Evolutionary conservation across 805 yeast genomes (phyloP), one percentile per base, ranked within the genome.

Genomic region (Schizosaccharomyces pombe): DNA sequence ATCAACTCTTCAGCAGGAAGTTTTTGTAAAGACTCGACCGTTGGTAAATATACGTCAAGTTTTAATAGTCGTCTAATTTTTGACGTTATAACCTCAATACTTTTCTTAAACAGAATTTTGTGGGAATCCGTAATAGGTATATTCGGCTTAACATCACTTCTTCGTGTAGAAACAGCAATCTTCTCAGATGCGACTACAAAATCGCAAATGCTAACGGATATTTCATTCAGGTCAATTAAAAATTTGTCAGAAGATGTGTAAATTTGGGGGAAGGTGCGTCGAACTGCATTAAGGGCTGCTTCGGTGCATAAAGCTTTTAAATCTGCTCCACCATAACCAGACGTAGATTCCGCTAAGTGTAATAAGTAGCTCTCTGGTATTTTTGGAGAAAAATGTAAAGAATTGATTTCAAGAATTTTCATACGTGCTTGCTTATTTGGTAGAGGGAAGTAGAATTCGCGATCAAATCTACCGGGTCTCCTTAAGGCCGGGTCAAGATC

Each of bases 261-360:
- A 49, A 91, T 91, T 65, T 91, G 97, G 0, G 98, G 98, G 60
- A 81, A 89, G 52, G 80, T 76, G 58, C 97, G 71, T 66, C 89
- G 97, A 43, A 91, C 89, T 62, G 94, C 80, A 61, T 82, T 80
- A 58, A 91, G 70, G 0, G 97, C 97, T 31, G 96, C 87, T 64
- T 91, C 98, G 0, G 97, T 89, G 65, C 97, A 86, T 31, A 91
- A 69, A 0, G 97, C 95, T 55, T 95, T 71, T 58, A 91, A 70
- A 65, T 91, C 98, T 1, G 98, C 97, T 69, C 98, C 98, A 51
- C 98, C 98, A 63, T 84, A 91, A 0, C 98, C 98, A 64, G 87
- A 89, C 0, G 98, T 89, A 56, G 85, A 67, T 19, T 72, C 71
- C 0, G 96, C 89, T 34, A 91, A 71, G 55, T 78, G 77, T 4